Evolutionary conservation across 345 rosid genomes (phyloP).

Genomic region (Eucalyptus globulus): DNA sequence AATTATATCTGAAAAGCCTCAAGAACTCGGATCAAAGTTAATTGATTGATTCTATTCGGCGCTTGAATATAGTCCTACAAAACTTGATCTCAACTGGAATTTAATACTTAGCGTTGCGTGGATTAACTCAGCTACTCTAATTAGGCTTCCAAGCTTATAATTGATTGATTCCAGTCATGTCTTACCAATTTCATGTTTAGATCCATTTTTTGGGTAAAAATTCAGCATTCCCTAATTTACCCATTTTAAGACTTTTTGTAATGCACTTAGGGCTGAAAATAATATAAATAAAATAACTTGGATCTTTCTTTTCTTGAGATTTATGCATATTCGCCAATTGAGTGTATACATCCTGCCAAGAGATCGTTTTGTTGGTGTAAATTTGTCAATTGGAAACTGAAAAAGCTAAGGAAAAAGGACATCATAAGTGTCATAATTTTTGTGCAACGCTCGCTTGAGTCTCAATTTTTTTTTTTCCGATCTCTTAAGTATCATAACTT

Average conservation of each 20-base stretch:
- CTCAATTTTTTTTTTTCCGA: background rate
- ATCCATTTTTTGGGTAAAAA: background rate
- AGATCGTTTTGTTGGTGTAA: background rate
- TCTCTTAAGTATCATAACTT: background rate
- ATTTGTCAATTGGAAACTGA: background rate
- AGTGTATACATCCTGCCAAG: background rate
- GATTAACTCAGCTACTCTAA: background rate
- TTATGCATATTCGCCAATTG: background rate
- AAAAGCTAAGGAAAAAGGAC: background rate
- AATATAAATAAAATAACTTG: too few species aligned
- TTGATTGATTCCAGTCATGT: background rate
- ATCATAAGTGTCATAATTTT: too few species aligned
- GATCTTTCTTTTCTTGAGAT: too few species aligned
- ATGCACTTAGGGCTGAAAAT: too few species aligned
- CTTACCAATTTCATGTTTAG: background rate
- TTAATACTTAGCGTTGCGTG: background rate
- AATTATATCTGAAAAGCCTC: background rate
- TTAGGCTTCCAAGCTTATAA: background rate
- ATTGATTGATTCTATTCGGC: too few species aligned
- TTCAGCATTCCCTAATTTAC: background rate
- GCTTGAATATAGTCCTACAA: too few species aligned
- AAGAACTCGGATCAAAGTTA: background rate
- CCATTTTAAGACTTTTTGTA: background rate
- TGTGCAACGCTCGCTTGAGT: rapidly evolving
- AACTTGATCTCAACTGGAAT: too few species aligned